Percentiles rank a stretch among this genome's conserved stretches.
phyloP scores from a whole-genome alignment of 192 early-diverging fungal genomes.

The Linnemannia exigua region DNA sequence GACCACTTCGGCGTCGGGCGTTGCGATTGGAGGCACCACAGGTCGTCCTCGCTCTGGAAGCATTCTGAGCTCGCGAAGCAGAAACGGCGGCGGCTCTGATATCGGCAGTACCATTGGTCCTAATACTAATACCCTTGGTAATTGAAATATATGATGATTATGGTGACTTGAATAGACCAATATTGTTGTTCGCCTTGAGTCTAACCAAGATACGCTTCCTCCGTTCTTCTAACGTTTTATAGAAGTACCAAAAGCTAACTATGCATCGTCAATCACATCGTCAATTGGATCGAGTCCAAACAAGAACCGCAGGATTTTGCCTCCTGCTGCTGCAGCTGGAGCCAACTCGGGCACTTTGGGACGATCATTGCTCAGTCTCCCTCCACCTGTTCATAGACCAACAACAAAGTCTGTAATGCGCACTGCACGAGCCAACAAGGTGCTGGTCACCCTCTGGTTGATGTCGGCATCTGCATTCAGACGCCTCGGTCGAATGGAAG shows the following conservation, averaged over 20 bases:
- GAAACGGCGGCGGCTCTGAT: conserved; percentile 34
- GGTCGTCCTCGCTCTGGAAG: conserved; percentile 43
- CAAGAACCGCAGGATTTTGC: conserved; percentile 41
- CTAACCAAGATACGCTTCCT: not conserved
- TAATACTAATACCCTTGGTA: conserved; percentile 44
- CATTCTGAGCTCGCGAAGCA: conserved; percentile 38
- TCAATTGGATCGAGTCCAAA: conserved; percentile 48
- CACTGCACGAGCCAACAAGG: conserved; percentile 58
- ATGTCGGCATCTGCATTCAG: conserved; percentile 66
- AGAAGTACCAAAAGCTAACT: conserved; percentile 56
- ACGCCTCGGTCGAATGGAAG: conserved; percentile 62
- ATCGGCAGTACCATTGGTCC: conserved; percentile 25
- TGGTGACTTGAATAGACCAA: not conserved
- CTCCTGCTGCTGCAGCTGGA: conserved; percentile 55
- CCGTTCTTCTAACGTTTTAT: not conserved
- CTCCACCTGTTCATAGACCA: conserved; percentile 28
- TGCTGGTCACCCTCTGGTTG: conserved; percentile 68
- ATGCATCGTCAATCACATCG: conserved; percentile 56
- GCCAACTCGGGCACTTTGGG: conserved; percentile 11
- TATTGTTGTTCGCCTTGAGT: too few species aligned
- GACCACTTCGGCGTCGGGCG: not conserved
- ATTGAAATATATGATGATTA: not conserved
- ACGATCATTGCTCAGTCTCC: conserved; percentile 54
- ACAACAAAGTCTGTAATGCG: conserved; percentile 56
- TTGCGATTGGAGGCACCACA: not conserved